Base-by-base conservation (phyloP, 345 rosid genomes). In the Rhodomyrtus tomentosa region DNA sequence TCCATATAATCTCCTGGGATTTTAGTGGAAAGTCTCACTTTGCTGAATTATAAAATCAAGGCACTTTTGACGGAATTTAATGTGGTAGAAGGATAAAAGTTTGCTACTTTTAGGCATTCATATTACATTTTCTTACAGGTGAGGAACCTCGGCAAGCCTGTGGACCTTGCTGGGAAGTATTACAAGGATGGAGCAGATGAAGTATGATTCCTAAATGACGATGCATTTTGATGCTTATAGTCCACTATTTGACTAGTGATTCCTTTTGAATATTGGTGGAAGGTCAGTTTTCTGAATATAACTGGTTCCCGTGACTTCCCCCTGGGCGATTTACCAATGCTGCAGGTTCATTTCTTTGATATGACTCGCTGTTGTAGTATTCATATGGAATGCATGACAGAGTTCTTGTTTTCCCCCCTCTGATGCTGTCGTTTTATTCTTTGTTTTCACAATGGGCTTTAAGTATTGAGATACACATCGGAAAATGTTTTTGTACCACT, bases 61-160 rank as follows among this genome's bases (percentile, higher is more conserved):
- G 45, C 20, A 36, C 79, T 68, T 68, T 68, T 36, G 25, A 68
- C 3, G 6, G 79, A 36, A 68, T 68, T 68, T 20, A 8, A 8
- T 36, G 79, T 68, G 45, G 45, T 21, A 5, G 79, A 52, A 81
- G 10, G 38, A 27, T 81, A 14, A 36, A 13, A 50, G 40, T 27
- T 49, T 11, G 82, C 56, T 27, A 21, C 50, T 83, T 82, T n/a
- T 56, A 38, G 56, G 48, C 13, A 45, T 50, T 68, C 25, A 38
- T 51, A 38, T 68, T 27, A 52, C 10, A 27, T 21, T 27, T 72
- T 42, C 25, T 76, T 83, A 62, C 86, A 97, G 99, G 99, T 96
- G 86, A 90, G 99, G 88, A 97, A 97, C 92, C 98, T 97, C 84
- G 99, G 99, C 82, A 97, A 97, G 89, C 99, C 99, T 54, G 98